Percentiles rank a stretch among this genome's conserved stretches.
These are phyloP conservation scores for Backusella liffmaniae DNA, from an alignment of 192 early-diverging fungal genomes.

Conservation along the genomic window DNA sequence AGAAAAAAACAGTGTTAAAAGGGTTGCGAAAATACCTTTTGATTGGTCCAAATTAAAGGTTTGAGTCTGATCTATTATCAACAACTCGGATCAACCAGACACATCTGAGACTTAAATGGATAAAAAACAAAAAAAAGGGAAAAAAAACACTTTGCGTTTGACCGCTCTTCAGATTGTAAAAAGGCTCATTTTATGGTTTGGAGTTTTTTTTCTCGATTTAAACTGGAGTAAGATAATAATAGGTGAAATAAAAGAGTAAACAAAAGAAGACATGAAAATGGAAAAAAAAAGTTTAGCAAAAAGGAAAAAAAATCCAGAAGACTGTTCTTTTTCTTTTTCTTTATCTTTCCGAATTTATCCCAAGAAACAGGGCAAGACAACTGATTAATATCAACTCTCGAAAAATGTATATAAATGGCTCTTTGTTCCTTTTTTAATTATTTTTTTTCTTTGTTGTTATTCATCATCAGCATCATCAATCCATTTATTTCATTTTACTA, in stretches of 20 bases:
- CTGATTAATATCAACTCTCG: background rate
- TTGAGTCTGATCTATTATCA: conserved; percentile 5
- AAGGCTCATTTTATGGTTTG: background rate
- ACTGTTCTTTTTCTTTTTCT: background rate
- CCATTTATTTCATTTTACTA: background rate
- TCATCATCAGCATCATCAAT: background rate
- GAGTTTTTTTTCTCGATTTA: background rate
- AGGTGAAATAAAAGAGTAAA: background rate
- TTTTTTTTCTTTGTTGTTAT: background rate
- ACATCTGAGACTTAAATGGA: background rate
- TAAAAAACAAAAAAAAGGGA: background rate
- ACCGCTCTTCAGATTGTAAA: background rate
- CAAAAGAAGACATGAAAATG: background rate
- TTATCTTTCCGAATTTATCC: background rate
- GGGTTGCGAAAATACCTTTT: background rate
- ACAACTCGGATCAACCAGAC: background rate
- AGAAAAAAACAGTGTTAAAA: background rate
- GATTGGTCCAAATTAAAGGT: background rate
- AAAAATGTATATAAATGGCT: background rate
- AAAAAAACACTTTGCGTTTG: background rate
- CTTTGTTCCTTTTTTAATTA: background rate
- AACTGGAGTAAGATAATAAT: background rate
- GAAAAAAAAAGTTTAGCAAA: background rate
- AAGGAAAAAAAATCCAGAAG: background rate
- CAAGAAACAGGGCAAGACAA: background rate